Base-by-base conservation (phyloP, 257 asterid genomes). In the Solanum verrucosum region DNA sequence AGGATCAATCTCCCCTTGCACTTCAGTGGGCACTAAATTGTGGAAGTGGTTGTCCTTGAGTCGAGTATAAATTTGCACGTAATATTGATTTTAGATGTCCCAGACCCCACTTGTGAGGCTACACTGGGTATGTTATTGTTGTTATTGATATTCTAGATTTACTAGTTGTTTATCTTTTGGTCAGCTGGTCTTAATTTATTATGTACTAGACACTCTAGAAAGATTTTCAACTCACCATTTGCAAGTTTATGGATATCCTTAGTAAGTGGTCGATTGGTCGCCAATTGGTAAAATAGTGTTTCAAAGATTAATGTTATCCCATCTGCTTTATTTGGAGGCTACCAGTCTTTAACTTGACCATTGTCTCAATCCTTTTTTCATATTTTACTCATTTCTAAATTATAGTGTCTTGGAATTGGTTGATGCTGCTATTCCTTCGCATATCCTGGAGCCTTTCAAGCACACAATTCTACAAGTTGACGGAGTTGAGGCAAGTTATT, bases 351-450 rank as follows among this genome's bases (percentile, higher is more conserved):
- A 49, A 9, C 86, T 82, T 49, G 71, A 49, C 87, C 89, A 89
- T 44, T 84, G 78, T 86, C 29, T 84, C 90, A 65, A 59, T 82
- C 86, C 86, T 29, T 82, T 84, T 91, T 38, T 88, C 83, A 75
- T 86, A 35, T 75, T 52, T 92, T 60, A 86, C 70, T 37, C 67
- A 46, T 70, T 67, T 75, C 33, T 46, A 86, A 78, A 60, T 88
- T 38, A 67, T 78, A 97, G 99, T 87, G 87, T 95, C 91, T 88
- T 97, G 96, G 99, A 97, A 92, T 87, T 97, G 95, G 99, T 97
- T 87, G 99, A 97, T 93, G 99, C 99, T 92, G 99, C 99, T 87
- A 90, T 97, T 89, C 98, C 96, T 21, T 88, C 95, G 15, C 92
- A 94, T 88, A 87, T 87, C 40, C 89, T 97, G 88, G 98, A 94